Base-by-base conservation (phyloP, 495 filamentous ascomycete species). In the Penicillium daleae region DNA sequence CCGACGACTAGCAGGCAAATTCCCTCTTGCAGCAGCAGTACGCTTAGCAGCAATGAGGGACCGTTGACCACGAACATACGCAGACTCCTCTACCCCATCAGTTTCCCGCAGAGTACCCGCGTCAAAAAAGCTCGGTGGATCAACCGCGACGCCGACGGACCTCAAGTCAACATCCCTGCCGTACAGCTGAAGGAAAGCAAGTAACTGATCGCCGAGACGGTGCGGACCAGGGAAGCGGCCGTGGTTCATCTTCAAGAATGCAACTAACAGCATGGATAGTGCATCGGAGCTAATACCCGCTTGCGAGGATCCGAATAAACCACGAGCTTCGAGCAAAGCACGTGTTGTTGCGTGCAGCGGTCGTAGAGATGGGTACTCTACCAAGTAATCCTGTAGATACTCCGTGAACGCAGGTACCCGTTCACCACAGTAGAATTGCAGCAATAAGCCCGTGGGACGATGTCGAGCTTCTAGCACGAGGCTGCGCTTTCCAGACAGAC, bases 261-360 rank as follows among this genome's bases (percentile, higher is more conserved):
- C 83, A 15, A 84, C 82, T n/a, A 87, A 62, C 65, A 88, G 82
- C 68, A 87, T 80, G 56, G 85, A 70, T 15, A 89, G 69, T 6
- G 76, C 70, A 63, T 86, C 83, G 2, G 81, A 72, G 4, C 78
- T 76, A 10, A 88, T 61, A 6, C 83, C 82, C 17, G 78, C 75
- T 6, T 69, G 55, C 56, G 70, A 70, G 26, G 76, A 67, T 17
- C 82, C 79, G 27, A 78, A 78, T 7, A 89, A 64, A 48, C 72
- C 70, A 32, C 78, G 77, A 5, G 80, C 69, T 52, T 83, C 76
- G 29, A 90, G 75, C 21, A 80, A 74, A 22, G 77, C 64, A 42
- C 85, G 82, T 12, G 81, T 61, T 21, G 79, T 53, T 32, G 75
- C 62, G 60, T 83, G 88, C 1, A 89, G 61, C 17, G 81, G 71